Base-by-base conservation (phyloP, 352 stramenopile genomes). In the Phytopythium vexans region DNA sequence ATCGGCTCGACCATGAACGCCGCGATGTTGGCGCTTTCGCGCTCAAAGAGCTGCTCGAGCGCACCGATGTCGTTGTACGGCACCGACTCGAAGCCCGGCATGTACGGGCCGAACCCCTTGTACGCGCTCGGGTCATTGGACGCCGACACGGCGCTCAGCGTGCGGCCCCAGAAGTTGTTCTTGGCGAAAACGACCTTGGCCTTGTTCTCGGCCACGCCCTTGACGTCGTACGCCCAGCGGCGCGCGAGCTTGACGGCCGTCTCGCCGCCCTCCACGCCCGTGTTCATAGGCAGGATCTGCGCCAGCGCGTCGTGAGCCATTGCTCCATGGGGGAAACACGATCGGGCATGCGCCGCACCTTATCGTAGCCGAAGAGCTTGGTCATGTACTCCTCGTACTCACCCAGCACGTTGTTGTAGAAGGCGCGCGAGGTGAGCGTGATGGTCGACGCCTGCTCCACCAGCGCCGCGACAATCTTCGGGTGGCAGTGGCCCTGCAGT, bases 1-100 rank as follows among this genome's bases (percentile, higher is more conserved):
- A 99, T 99, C 3, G 97, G 97, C 70, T 99, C 97, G 6, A 99
- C 94, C 96, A 99, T 99, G 64, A 99, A 99, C 8, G 96, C 97
- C 11, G 96, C 96, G 68, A 98, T 98, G 64, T 97, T 60, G 52
- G 74, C 89, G 42, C 66, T 76, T 43, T 98, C 77, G 39, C 68
- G 70, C 50, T 94, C 71, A 38, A 98, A 88, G 8, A 82, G 53
- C 35, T 69, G 58, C 61, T 97, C 82, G 3, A 98, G 64, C 27
- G 86, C 94, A 4, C 67, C 79, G 16, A 97, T 56, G 72, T 99
- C 92, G 58, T 99, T 97, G 80, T 97, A 99, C 15, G 82, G 78
- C 35, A 96, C 74, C 41, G 59, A 82, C 31, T 74, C 74, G 73
- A 99, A 99, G 55, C 96, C 96, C 11, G 97, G 97, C 92, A 99